A percentile compares a stretch with the other conserved stretches of the same genome.
These are phyloP conservation scores for Chlorella sp. DNA, from an alignment of 139 green algal genomes.

Conservation along the genomic window DNA sequence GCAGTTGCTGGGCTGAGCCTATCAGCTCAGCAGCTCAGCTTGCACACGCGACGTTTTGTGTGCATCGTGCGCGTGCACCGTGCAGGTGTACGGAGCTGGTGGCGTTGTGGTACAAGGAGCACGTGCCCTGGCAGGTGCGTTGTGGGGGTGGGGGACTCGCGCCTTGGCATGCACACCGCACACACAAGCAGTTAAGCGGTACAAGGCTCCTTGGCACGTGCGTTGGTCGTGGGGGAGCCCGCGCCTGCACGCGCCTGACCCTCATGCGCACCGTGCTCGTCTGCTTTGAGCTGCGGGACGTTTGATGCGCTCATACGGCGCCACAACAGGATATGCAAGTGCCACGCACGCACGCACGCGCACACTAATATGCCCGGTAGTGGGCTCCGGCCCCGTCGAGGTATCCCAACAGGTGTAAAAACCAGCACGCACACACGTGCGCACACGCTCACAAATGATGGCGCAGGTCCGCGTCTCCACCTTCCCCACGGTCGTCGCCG, in stretches of 20 bases:
- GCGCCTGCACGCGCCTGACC: neutral
- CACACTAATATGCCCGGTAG: no score
- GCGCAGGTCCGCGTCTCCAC: slow-evolving; percentile 41
- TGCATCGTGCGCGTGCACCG: neutral
- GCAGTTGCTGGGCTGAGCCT: neutral
- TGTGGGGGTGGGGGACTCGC: neutral
- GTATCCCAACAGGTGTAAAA: no score
- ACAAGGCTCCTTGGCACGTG: no score
- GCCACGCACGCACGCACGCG: no score
- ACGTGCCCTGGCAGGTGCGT: slow-evolving; percentile 47
- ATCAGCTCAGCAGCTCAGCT: neutral
- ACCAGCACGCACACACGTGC: no score
- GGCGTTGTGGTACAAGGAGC: slow-evolving; percentile 43
- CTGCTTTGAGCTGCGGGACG: neutral
- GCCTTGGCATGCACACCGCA: no score
- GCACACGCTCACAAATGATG: no score
- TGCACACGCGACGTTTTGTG: neutral
- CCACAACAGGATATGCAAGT: no score
- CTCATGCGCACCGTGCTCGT: neutral
- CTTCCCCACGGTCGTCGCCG: slow-evolving; percentile 49
- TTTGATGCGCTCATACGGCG: neutral
- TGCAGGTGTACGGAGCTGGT: slow-evolving; percentile 28
- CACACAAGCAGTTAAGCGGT: no score
- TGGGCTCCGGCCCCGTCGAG: no score
- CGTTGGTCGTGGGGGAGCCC: neutral